Conservation (phyloP, 2,329 filamentous ascomycete genomes). For the Cryphonectria japonica region DNA sequence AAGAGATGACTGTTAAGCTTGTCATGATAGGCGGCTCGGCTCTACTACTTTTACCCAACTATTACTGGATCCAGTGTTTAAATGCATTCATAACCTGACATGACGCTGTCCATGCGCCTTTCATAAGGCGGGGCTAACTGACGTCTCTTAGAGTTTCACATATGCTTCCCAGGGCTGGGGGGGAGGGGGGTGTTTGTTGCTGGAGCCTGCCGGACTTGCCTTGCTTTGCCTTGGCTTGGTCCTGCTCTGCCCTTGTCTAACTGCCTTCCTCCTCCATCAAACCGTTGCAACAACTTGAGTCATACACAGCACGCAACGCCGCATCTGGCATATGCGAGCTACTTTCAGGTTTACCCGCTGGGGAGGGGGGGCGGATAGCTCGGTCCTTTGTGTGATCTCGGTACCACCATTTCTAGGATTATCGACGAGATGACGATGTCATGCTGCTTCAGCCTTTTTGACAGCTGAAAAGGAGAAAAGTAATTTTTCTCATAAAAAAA, state of each 20-base stretch:
- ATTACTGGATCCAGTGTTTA: not conserved
- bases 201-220: not conserved
- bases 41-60: not conserved
- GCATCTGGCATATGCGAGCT: not conserved
- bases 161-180: not conserved
- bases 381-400: not conserved
- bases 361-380: not conserved
- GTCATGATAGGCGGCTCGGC: not conserved
- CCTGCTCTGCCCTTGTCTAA: not conserved
- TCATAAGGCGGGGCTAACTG: not conserved
- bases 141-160: conserved; percentile 19
- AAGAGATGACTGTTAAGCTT: not conserved
- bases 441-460: too few species aligned
- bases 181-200: not conserved
- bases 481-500: not conserved
- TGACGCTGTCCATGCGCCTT: conserved; percentile 6
- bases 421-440: not conserved
- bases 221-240: too few species aligned
- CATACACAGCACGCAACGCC: not conserved
- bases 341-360: not conserved
- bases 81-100: not conserved
- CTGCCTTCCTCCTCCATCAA: too few species aligned
- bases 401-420: not conserved
- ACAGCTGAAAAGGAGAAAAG: not conserved
- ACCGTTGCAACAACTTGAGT: not conserved